Base-by-base conservation (phyloP, 257 asterid genomes). In the Nyctanthes arbortristis region DNA sequence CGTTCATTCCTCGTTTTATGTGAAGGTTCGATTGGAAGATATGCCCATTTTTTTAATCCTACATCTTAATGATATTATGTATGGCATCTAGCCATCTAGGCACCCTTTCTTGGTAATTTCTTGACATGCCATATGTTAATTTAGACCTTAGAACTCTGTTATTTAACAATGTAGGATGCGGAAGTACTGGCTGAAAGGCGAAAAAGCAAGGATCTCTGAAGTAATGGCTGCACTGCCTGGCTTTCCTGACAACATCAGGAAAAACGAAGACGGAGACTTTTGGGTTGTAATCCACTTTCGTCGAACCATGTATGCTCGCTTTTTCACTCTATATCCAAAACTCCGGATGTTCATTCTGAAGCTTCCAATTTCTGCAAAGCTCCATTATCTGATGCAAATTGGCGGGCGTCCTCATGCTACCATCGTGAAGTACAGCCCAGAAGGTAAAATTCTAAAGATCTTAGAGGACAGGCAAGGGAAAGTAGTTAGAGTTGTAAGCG, bases 221-320 rank as follows among this genome's bases (percentile, higher is more conserved):
- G 73, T 83, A 9, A 75, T 91, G 80, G 96, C 94, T 2, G 61
- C 87, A 66, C 84, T 91, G 12, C 96, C 94, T 0, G 98, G 97
- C 57, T 85, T 77, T 47, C 94, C 97, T 0, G 98, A 91, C 89
- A 93, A 93, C 11, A 79, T 93, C 52, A 80, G 98, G 14, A 80
- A 96, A 18, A 93, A 91, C 4, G 87, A 82, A 43, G 81, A 84
- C 27, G 96, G 95, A 2, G 96, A 93, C 35, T 93, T 93, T 54
- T 93, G 98, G 98, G 96, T 93, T 16, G 98, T 88, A 30, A 43
- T 93, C 73, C 96, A 87, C 56, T 84, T 89, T 61, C 94, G 97
- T 1, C 77, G 96, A 47, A 80, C 81, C 67, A 68, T 80, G 29
- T 93, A 85, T 35, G 67, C 91, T n/a, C 75, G 89, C 75, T 9